Conservation (phyloP, 345 rosid species). For the Acer negundo region DNA sequence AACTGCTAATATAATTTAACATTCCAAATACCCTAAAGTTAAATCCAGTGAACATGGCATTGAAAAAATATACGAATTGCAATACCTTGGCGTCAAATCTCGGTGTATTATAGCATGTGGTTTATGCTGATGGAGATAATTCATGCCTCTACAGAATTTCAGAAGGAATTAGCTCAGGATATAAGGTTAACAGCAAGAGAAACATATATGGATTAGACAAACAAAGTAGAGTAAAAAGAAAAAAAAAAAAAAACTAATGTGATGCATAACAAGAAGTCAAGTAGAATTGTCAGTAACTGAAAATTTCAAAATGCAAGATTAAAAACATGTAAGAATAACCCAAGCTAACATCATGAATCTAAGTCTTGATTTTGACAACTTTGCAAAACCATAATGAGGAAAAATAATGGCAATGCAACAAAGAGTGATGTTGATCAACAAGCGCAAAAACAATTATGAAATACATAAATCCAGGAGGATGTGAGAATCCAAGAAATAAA, state of each 20-base stretch:
- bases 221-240: background rate
- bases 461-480: background rate
- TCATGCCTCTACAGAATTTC: slow-evolving; percentile 58
- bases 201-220: background rate
- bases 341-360: background rate
- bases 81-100: slow-evolving; percentile 68
- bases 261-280: slow-evolving; percentile 15
- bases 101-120: slow-evolving; percentile 62
- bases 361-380: background rate
- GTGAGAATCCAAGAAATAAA: background rate
- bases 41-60: background rate
- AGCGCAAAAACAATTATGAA: background rate
- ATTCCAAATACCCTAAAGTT: background rate
- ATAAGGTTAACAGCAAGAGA: background rate
- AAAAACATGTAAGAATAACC: background rate
- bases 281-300: background rate
- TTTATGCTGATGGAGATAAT: slow-evolving; percentile 69
- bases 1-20: background rate
- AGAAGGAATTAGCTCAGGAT: slow-evolving; percentile 9
- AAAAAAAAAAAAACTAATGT: background rate
- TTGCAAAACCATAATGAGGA: too few relatives aligned
- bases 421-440: background rate
- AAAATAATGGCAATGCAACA: background rate
- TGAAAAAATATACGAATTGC: slow-evolving; percentile 11
- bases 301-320: slow-evolving; percentile 5